A percentile compares a stretch with the other conserved stretches of the same genome.
These are phyloP conservation scores for Pyracantha coccinea DNA, from an alignment of 331 rosid genomes.

Conservation along the genomic window DNA sequence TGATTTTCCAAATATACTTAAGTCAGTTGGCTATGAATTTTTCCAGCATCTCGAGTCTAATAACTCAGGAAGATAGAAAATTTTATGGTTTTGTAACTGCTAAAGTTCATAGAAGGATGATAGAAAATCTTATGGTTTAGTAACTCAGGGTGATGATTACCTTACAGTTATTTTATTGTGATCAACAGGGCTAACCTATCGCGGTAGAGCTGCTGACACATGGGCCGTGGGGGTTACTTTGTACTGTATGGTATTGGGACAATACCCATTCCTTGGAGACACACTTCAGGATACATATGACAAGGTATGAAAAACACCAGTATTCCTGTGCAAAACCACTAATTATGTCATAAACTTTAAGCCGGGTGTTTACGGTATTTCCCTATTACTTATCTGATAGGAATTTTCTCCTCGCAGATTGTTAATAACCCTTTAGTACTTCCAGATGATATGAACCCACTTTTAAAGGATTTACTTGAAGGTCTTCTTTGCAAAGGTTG, in stretches of 20 bases:
- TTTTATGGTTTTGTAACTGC: background rate
- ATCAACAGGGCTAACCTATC: constrained; percentile 61
- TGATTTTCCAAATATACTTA: background rate
- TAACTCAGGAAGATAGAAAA: no score
- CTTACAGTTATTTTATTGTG: background rate
- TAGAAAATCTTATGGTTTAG: background rate
- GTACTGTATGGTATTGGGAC: constrained; percentile 80
- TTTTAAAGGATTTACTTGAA: constrained; percentile 55
- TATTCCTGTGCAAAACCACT: background rate
- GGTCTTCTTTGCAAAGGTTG: constrained; percentile 92
- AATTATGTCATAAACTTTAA: background rate
- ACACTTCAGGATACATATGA: constrained; percentile 90
- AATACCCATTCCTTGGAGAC: constrained; percentile 85
- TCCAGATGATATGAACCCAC: constrained; percentile 61
- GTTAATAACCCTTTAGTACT: constrained; percentile 63
- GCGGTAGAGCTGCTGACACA: constrained; percentile 81
- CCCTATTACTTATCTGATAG: constrained; percentile 10
- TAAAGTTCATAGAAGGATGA: background rate
- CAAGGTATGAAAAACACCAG: constrained; percentile 36
- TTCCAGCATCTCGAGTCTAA: background rate
- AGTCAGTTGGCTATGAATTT: background rate
- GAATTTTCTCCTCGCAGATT: constrained; percentile 45
- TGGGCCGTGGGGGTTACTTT: constrained; percentile 94
- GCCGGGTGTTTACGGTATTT: background rate
- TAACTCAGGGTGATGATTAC: background rate